These are phyloP conservation scores for Kodamaea neixiangensis DNA, from an alignment of 805 yeast species.

Conservation along the genomic window DNA sequence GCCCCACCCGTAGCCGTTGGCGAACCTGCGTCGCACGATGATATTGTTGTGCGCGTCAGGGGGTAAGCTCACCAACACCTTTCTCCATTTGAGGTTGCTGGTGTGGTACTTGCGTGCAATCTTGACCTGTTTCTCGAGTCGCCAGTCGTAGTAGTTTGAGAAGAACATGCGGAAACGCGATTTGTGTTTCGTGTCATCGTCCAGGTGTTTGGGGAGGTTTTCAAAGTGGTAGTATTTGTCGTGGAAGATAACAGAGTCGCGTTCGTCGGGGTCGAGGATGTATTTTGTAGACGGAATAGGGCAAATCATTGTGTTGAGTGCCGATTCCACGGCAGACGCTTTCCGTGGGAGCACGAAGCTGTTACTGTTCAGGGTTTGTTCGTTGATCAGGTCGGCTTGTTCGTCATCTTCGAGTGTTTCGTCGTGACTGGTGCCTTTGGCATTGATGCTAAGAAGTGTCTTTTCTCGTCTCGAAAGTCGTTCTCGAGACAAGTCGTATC, in stretches of 20 bases:
- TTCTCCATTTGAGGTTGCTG: constrained; percentile 42
- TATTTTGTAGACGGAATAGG: constrained; percentile 40
- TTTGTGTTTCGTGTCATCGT: constrained; percentile 17
- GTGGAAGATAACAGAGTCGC: constrained; percentile 43
- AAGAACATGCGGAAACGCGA: constrained; percentile 16
- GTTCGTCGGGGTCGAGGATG: constrained; percentile 33
- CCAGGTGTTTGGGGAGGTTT: constrained; percentile 26
- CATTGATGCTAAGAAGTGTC: constrained; percentile 16
- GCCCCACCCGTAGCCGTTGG: constrained; percentile 51
- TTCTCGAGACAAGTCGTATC: constrained; percentile 8
- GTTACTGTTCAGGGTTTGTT: not conserved
- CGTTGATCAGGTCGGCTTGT: not conserved
- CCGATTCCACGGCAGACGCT: constrained; percentile 45
- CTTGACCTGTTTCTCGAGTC: constrained; percentile 39
- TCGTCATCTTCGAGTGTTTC: constrained; percentile 12
- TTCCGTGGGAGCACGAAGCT: constrained; percentile 44
- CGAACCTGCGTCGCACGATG: constrained; percentile 42
- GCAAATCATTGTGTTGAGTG: constrained; percentile 38
- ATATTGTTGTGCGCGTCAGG: constrained; percentile 51
- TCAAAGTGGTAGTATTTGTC: constrained; percentile 41
- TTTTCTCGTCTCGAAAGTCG: constrained; percentile 16
- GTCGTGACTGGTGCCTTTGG: not conserved
- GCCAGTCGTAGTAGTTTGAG: constrained; percentile 35
- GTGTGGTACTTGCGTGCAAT: constrained; percentile 45
- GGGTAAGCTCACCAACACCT: constrained; percentile 43